Base-by-base conservation (phyloP, 1,284 basidiomycete species). In the Pseudozyma flocculosa region DNA sequence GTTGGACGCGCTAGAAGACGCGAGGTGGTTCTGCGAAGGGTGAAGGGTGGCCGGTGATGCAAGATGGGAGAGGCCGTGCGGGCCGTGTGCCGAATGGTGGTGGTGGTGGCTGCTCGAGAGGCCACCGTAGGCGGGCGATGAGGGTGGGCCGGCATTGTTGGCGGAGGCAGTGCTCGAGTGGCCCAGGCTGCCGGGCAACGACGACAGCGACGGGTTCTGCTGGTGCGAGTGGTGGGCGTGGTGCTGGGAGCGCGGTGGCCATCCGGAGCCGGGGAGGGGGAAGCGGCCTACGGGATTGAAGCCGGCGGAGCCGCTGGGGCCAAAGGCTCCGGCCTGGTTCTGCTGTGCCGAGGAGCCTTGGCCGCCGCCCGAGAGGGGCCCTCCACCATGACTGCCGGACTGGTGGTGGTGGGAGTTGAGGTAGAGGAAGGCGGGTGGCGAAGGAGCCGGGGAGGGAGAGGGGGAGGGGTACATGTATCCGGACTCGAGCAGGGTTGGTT, bases 391-490 rank as follows among this genome's bases (percentile, higher is more conserved):
- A 34, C 50, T 61, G 45, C 38, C 50, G 41, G 54, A 48, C 13
- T 62, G 63, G 43, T 62, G 64, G 38, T 69, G 68, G 49, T 70
- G 60, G 34, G 53, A 51, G 54, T 66, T 66, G 48, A 61, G 62
- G 53, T 73, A 73, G 47, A 71, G 68, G 51, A 54, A 71, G 45
- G 66, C 70, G 50, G 68, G 70, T 44, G 70, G 70, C 55, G 70
- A 73, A 26, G 70, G 70, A 34, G 70, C 68, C 52, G 70, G 70
- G 21, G 70, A 71, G 38, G 65, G 70, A 9, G 68, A 55, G 22
- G 70, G 68, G 47, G 70, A 73, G 43, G 63, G 68, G 68, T 61
- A 72, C 70, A 73, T 73, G 61, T 66, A 66, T 58, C 39, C 54
- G 30, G 19, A 24, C 3, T 24, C n/a, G 40, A 42, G n/a, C 17